Evolutionary conservation across 257 asterid genomes (phyloP), one percentile per base, ranked within the genome.

Genomic region (Penstemon barbatus): DNA sequence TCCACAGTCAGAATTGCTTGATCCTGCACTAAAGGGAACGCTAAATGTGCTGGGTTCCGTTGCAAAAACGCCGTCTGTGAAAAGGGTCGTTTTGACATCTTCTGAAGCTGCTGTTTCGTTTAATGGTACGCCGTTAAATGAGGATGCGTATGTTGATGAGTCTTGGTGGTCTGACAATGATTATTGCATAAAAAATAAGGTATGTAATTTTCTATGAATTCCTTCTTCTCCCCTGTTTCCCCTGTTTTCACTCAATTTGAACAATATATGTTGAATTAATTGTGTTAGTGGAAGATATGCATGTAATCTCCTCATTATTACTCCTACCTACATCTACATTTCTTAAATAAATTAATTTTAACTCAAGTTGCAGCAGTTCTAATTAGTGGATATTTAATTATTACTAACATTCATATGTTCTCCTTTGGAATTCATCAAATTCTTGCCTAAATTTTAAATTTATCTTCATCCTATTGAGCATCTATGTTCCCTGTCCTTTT

Each of bases 1-100:
- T 74, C 94, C 94, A 6, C 61, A 56, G 90, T 74, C 66, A 7
- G 96, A 88, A 42, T 19, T 88, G 76, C 76, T 88, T 63, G 93
- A 86, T 58, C 96, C 96, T 67, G 93, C 96, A 38, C 45, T 88
- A 10, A 86, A 81, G 69, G 96, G 96, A 63, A 88, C 96, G 3
- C 78, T 84, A 38, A 88, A 88, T 61, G 90, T 88, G 69, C 90
- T 88, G 61, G 80, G 55, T 44, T 84, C 96, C 37, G 83, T 89
- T 74, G 86, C 89, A 1, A 88, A 82, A 74, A 42, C 77, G 8
- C 75, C 90, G 5, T 74, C 87, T 3, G 75, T 86, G 13, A 86
- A 75, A 40, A 79, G 84, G 78, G 90, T 88, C 61, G 85, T 88
- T 55, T 61, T 88, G 76, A 88, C 93, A 40, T 84, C 91, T 13